Evolutionary conservation across 169 alveolate species (phyloP).

Genomic region (Babesia bovis): DNA sequence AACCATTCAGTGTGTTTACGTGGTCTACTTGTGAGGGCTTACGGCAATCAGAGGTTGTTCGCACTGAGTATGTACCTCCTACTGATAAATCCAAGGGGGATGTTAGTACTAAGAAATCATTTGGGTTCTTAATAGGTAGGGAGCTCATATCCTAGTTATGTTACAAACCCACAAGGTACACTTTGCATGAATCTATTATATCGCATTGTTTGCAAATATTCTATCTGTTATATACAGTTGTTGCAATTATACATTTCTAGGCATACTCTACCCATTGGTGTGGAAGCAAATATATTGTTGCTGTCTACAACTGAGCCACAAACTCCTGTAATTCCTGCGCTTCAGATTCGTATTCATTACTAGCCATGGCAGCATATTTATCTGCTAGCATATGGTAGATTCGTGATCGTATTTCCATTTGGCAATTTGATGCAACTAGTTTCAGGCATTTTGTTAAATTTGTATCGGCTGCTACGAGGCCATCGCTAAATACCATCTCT

Average conservation of each 20-base stretch:
- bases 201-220: not conserved
- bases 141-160: not conserved
- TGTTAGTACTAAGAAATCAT: not conserved
- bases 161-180: not conserved
- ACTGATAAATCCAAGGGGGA: not conserved
- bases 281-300: no score
- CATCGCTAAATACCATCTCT: conserved; percentile 9
- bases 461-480: conserved; percentile 11
- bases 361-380: conserved; percentile 23
- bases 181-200: not conserved
- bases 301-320: conserved; percentile 1
- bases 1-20: conserved; percentile 44
- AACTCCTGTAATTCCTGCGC: conserved; percentile 7
- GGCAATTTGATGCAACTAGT: conserved; percentile 4
- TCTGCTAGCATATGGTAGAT: conserved; percentile 31
- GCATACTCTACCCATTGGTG: no score
- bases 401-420: conserved; percentile 1
- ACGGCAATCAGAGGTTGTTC: conserved; percentile 47
- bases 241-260: no score
- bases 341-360: conserved; percentile 22
- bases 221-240: not conserved
- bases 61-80: conserved; percentile 31
- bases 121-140: conserved; percentile 27
- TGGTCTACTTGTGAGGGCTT: conserved; percentile 62
- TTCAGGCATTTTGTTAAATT: conserved; percentile 8